Evolutionary conservation across 176 grass and related monocot species (phyloP).

Genomic region (Carex kokanica): DNA sequence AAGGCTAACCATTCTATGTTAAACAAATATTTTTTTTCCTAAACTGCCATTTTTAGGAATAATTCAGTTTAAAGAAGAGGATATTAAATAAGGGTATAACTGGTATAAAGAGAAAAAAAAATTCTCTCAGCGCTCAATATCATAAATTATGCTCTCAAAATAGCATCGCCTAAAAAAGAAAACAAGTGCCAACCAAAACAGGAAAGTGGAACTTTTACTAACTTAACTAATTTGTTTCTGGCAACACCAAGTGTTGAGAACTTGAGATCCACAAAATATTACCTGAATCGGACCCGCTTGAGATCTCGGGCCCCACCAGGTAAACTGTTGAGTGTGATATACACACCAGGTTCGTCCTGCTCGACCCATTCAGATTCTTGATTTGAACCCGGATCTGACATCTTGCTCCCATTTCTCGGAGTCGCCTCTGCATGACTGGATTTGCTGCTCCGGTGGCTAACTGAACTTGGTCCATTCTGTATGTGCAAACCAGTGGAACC

Average conservation of each 20-base stretch:
- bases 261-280: slow-evolving; percentile 25
- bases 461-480: slow-evolving; percentile 53
- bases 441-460: slow-evolving; percentile 44
- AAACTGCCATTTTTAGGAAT: too few species aligned
- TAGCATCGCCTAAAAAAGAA: too few species aligned
- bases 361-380: slow-evolving; percentile 90
- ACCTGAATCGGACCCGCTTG: slow-evolving; percentile 96
- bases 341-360: slow-evolving; percentile 89
- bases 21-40: too few species aligned
- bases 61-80: too few species aligned
- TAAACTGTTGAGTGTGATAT: slow-evolving; percentile 82
- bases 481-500: slow-evolving; percentile 41
- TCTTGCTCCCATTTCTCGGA: slow-evolving; percentile 58
- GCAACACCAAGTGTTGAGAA: neutral
- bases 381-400: slow-evolving; percentile 40
- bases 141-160: too few species aligned
- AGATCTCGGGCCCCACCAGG: slow-evolving; percentile 79
- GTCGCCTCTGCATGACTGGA: slow-evolving; percentile 39
- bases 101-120: too few species aligned
- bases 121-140: too few species aligned
- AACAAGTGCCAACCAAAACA: neutral
- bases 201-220: neutral
- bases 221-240: neutral
- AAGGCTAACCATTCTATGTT: too few species aligned
- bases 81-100: too few species aligned